Evolutionary conservation across 2,329 filamentous ascomycete genomes (phyloP).

Genomic region (Curvularia spicifera): DNA sequence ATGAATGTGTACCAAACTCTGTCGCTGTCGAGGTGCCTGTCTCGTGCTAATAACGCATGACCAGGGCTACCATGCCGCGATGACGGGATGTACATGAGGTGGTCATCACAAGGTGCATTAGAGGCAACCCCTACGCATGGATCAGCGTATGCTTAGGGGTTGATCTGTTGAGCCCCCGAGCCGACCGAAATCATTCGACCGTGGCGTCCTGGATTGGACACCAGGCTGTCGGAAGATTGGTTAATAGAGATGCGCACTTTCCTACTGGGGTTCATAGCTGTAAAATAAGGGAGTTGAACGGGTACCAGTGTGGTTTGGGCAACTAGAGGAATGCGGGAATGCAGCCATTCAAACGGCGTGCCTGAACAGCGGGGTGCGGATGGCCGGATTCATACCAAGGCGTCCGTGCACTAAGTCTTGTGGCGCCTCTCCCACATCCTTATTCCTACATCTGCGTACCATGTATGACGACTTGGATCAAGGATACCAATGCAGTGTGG

Average conservation of each 20-base stretch:
- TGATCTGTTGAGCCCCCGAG: slow-evolving; percentile 14
- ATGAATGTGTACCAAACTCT: background rate
- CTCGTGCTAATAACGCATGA: slow-evolving; percentile 8
- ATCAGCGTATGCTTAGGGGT: background rate
- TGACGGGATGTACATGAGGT: background rate
- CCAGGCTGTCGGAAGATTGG: background rate
- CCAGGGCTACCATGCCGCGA: background rate
- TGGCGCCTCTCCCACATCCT: slow-evolving; percentile 22
- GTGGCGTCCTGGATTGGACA: background rate
- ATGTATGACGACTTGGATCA: background rate
- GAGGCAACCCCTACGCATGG: slow-evolving; percentile 12
- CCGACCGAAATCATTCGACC: background rate
- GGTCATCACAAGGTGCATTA: slow-evolving; percentile 12
- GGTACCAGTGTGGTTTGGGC: background rate
- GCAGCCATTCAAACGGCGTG: slow-evolving; percentile 9
- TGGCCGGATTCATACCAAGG: slow-evolving; percentile 4
- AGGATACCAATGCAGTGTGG: slow-evolving; percentile 1
- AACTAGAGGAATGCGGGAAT: background rate
- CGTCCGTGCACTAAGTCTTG: slow-evolving; percentile 11
- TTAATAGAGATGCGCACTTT: background rate
- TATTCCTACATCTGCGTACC: slow-evolving; percentile 12
- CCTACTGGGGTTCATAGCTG: background rate
- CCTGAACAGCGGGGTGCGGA: slow-evolving; percentile 14
- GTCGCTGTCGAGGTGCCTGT: background rate
- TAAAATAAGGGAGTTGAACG: background rate